Base-by-base conservation (phyloP, 768 basidiomycete genomes). In the Dendrothele bispora region DNA sequence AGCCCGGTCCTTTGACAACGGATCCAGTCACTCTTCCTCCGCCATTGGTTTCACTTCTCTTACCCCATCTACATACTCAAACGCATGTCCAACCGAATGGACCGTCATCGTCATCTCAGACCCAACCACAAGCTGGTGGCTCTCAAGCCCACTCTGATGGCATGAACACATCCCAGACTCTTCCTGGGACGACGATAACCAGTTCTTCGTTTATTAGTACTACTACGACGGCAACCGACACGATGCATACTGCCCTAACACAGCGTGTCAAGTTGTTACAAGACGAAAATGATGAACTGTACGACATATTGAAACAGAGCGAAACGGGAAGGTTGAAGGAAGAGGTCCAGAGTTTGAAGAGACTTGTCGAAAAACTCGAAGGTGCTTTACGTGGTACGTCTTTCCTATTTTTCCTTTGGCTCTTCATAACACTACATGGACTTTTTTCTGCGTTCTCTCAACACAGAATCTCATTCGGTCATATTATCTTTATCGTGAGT, bases 281-380 rank as follows among this genome's bases (percentile, higher is more conserved):
- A 61, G 86, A 91, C 47, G 91, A 93, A 64, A 93, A 93, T 50
- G 89, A 93, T 55, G 91, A 93, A 53, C 64, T 93, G 15, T 93
- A 92, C 61, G 79, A 83, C 40, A 67, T 92, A 8, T 66, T 93
- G 46, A 86, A 81, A 62, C 72, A 72, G 21, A 80, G 85, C 32
- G 90, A 93, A 65, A 86, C 87, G 0, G 90, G 89, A 4, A 83
- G 79, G 61, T 61, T 93, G 52, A 90, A 90, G 61, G 91, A 91
- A 59, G 88, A 93, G 61, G 86, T 86, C 10, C 78, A 80, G 39
- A 80, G 80, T 6, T 71, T 93, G 46, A 74, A 82, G 27, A 73
- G 80, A 54, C 79, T 83, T 26, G 86, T 90, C 35, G 73, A 74
- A 42, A 80, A 82, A 57, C 70, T 93, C 26, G 86, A 92, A 63